Conservation (phyloP, 148 eudicot genomes). For the Salicornia ramosissima region DNA sequence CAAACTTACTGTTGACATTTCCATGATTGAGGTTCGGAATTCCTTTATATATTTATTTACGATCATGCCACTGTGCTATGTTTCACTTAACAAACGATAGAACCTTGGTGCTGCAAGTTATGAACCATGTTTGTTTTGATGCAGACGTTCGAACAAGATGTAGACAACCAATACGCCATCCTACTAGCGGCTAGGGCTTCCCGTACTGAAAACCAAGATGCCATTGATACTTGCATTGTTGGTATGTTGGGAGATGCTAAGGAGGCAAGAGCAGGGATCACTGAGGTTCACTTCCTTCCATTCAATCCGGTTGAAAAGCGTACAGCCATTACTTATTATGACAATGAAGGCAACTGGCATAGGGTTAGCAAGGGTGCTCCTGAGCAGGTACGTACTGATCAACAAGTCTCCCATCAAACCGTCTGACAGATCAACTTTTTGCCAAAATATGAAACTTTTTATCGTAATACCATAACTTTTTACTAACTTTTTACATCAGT, state of each 20-base stretch:
- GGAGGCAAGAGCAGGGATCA: constrained; percentile 84
- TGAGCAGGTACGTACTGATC: constrained; percentile 67
- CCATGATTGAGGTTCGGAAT: constrained; percentile 54
- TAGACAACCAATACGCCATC: constrained; percentile 46
- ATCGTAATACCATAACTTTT: too few species aligned
- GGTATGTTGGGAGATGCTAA: constrained; percentile 83
- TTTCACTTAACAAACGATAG: too few species aligned
- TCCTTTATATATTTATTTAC: neutral
- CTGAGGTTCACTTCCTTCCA: constrained; percentile 81
- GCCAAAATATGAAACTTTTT: too few species aligned
- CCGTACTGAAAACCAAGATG: constrained; percentile 86
- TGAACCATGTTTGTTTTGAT: constrained; percentile 8
- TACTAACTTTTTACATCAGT: too few species aligned
- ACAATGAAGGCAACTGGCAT: constrained; percentile 57
- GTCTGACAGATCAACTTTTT: too few species aligned
- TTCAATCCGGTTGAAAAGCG: constrained; percentile 88
- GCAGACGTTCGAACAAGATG: constrained; percentile 45
- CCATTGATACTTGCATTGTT: constrained; percentile 87
- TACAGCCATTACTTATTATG: constrained; percentile 71
- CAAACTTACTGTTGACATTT: constrained; percentile 71
- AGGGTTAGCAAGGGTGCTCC: constrained; percentile 93
- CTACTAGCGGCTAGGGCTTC: constrained; percentile 81
- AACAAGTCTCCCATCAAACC: too few species aligned
- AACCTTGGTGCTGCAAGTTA: too few species aligned
- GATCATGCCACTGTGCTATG: too few species aligned